Conservation (phyloP, 2,329 filamentous ascomycete genomes). For the Metarhizium brunneum region DNA sequence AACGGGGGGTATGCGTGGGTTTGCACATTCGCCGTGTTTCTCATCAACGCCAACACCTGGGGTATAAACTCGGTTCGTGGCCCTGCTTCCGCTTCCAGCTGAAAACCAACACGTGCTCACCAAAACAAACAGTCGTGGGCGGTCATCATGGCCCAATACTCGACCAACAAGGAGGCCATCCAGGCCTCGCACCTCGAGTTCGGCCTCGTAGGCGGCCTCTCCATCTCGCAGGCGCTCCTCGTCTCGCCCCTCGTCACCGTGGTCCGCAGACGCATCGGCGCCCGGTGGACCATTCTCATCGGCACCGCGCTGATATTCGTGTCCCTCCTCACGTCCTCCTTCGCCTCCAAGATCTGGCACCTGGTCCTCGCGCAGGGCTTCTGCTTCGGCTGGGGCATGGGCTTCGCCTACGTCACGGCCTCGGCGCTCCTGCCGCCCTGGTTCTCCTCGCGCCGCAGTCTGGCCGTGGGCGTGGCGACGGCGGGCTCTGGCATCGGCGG, state of each 20-base stretch:
- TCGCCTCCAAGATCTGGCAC: slow-evolving; percentile 47
- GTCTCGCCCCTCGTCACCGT: slow-evolving; percentile 29
- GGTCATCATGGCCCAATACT: slow-evolving; percentile 49
- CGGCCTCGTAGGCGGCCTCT: slow-evolving; percentile 50
- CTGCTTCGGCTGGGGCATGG: slow-evolving; percentile 52
- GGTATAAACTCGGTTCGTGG: slow-evolving; percentile 26
- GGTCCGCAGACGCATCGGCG: slow-evolving; percentile 19
- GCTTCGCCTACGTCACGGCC: slow-evolving; percentile 46
- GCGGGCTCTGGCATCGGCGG: slow-evolving; percentile 38
- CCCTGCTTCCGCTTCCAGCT: not conserved
- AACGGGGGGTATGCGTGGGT: slow-evolving; percentile 46
- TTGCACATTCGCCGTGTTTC: slow-evolving; percentile 19
- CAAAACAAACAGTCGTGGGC: slow-evolving; percentile 31
- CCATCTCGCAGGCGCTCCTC: slow-evolving; percentile 33
- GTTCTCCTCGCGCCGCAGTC: slow-evolving; percentile 44
- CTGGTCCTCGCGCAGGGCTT: slow-evolving; percentile 51
- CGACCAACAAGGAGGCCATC: slow-evolving; percentile 39
- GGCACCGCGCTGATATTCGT: slow-evolving; percentile 42
- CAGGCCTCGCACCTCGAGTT: slow-evolving; percentile 44
- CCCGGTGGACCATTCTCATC: slow-evolving; percentile 33
- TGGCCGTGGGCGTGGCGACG: slow-evolving; percentile 48
- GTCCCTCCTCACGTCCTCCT: slow-evolving; percentile 43
- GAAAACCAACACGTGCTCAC: not conserved
- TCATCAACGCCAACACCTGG: slow-evolving; percentile 29
- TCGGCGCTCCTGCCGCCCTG: slow-evolving; percentile 51